phyloP scores from a whole-genome alignment of 2,329 filamentous ascomycete genomes.

The Trichoderma lentiforme region DNA sequence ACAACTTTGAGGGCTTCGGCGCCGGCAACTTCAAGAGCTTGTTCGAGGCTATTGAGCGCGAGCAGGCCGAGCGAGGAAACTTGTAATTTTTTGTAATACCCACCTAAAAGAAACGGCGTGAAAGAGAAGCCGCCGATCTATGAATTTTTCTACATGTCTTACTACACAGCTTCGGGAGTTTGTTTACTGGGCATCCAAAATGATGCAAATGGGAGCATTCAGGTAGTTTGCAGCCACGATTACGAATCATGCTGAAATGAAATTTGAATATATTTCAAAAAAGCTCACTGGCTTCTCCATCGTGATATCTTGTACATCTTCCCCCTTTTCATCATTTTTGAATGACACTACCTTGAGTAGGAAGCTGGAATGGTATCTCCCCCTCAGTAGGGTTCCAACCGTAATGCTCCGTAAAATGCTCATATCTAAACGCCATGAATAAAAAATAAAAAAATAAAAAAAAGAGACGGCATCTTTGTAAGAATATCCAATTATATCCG shows the following conservation, averaged over 20 bases:
- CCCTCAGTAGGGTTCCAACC: not conserved
- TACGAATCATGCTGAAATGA: constrained; percentile 12
- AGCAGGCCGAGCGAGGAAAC: constrained; percentile 84
- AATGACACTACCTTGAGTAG: not conserved
- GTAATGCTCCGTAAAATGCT: not conserved
- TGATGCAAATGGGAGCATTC: not conserved
- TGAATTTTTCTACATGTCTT: not conserved
- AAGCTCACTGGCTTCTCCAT: not conserved
- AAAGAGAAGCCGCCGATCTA: not conserved
- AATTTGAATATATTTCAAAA: not conserved
- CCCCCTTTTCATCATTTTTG: not conserved
- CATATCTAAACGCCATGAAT: not conserved
- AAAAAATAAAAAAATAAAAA: not conserved
- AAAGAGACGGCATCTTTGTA: not conserved
- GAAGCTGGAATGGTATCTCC: not conserved
- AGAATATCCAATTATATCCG: not conserved
- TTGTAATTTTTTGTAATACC: constrained; percentile 45
- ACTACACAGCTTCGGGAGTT: not conserved
- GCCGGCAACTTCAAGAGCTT: constrained; percentile 94
- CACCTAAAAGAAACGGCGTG: not conserved
- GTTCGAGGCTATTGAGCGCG: constrained; percentile 92
- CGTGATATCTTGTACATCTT: not conserved
- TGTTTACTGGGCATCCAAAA: not conserved
- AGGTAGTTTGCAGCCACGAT: not conserved
- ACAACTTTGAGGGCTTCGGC: constrained; percentile 87